These are phyloP conservation scores for Phialemoniopsis sp. DNA, from an alignment of 2,329 filamentous ascomycete genomes.

Conservation along the genomic window DNA sequence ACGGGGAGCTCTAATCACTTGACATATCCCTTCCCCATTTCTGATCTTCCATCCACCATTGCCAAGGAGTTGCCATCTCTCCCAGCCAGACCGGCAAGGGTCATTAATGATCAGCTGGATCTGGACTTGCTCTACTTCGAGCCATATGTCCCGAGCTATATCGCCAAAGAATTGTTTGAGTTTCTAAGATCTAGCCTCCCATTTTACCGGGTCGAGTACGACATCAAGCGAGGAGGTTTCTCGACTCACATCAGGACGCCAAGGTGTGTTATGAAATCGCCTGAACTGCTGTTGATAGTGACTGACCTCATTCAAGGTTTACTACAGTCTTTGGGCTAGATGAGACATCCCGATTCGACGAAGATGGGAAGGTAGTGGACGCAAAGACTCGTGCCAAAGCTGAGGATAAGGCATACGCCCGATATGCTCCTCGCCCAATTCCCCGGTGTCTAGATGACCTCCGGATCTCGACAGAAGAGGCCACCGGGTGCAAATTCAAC, in stretches of 20 bases:
- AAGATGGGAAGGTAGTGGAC: constrained; percentile 36
- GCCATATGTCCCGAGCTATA: constrained; percentile 60
- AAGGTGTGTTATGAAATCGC: constrained; percentile 23
- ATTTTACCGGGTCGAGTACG: constrained; percentile 73
- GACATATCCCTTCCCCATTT: constrained; percentile 48
- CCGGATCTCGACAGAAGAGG: constrained; percentile 57
- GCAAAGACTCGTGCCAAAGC: constrained; percentile 31
- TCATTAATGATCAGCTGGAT: constrained; percentile 63
- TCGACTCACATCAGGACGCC: constrained; percentile 58
- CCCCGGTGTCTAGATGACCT: constrained; percentile 66
- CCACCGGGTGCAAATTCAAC: constrained; percentile 67
- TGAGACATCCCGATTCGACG: constrained; percentile 58
- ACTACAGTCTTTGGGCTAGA: constrained; percentile 56
- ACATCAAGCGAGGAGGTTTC: constrained; percentile 60
- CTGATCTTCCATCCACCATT: constrained; percentile 32
- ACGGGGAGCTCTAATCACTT: constrained; percentile 30
- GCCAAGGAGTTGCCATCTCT: constrained; percentile 32
- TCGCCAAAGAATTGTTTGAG: constrained; percentile 58
- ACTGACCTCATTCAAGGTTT: constrained; percentile 21
- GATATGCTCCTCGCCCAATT: constrained; percentile 62
- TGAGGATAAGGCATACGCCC: constrained; percentile 48
- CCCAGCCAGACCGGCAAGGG: constrained; percentile 47
- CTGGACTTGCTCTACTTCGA: constrained; percentile 73
- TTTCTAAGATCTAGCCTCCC: constrained; percentile 69
- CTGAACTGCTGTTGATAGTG: neutral